Evolutionary conservation across 176 grass and related monocot species (phyloP).

Genomic region (Avena sativa): DNA sequence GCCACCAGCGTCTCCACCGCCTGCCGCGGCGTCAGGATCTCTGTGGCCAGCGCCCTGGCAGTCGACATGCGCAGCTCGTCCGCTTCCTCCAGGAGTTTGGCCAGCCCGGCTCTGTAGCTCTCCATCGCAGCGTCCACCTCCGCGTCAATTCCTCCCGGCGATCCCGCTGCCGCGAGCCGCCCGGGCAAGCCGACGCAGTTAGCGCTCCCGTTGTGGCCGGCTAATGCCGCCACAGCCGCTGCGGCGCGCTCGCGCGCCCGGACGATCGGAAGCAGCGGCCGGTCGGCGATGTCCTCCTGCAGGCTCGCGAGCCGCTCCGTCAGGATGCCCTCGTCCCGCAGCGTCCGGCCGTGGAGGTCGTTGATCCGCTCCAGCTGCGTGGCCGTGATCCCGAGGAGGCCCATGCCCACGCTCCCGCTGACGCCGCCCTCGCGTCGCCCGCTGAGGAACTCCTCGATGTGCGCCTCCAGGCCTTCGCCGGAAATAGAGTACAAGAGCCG

Average conservation of each 20-base stretch:
- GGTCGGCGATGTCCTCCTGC: constrained; percentile 75
- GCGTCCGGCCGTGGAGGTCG: constrained; percentile 62
- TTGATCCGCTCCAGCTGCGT: constrained; percentile 59
- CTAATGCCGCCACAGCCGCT: background rate
- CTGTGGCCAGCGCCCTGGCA: constrained; percentile 36
- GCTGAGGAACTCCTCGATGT: constrained; percentile 48
- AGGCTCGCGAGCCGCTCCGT: constrained; percentile 54
- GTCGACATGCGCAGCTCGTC: constrained; percentile 63
- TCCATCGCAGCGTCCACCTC: constrained; percentile 60
- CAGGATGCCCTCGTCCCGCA: constrained; percentile 58
- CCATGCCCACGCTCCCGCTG: background rate
- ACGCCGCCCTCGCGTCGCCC: background rate
- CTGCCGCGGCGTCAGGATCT: constrained; percentile 68
- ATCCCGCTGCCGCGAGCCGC: background rate
- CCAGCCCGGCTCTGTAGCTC: constrained; percentile 45
- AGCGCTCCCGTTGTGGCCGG: background rate
- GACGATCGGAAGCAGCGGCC: constrained; percentile 68
- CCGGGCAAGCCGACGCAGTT: background rate
- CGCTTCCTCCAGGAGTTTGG: constrained; percentile 58
- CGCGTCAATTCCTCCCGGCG: background rate
- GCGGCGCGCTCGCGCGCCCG: constrained; percentile 26
- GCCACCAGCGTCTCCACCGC: constrained; percentile 66
- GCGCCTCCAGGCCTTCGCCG: constrained; percentile 61
- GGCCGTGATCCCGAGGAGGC: constrained; percentile 53
- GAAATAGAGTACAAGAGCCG: constrained; percentile 72